Percentiles rank a stretch among this genome's conserved stretches.
Conservation (phyloP, 805 yeast species). For the Suhomyces kilbournensis region DNA sequence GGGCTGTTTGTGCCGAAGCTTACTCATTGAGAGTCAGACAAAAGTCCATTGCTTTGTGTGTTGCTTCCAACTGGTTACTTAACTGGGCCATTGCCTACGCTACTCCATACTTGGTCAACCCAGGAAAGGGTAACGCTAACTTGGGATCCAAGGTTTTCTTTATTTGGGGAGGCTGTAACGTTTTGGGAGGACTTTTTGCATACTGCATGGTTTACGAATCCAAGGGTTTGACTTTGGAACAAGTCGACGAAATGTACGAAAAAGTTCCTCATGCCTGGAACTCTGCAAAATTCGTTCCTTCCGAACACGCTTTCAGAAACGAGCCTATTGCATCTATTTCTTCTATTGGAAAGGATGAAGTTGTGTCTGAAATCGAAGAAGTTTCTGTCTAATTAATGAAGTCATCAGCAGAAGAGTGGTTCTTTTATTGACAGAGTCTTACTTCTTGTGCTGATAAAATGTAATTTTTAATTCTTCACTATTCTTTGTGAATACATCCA, state of each 20-base stretch:
- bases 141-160: slow-evolving; percentile 41
- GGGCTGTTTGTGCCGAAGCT: slow-evolving; percentile 39
- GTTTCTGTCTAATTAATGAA: slow-evolving; percentile 15
- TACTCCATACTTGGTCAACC: slow-evolving; percentile 41
- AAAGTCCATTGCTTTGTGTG: slow-evolving; percentile 38
- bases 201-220: slow-evolving; percentile 37
- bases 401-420: neutral
- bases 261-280: slow-evolving; percentile 32
- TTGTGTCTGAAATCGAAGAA: slow-evolving; percentile 26
- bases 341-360: slow-evolving; percentile 22
- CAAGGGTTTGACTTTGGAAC: slow-evolving; percentile 41
- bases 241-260: slow-evolving; percentile 40
- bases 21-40: slow-evolving; percentile 38
- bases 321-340: slow-evolving; percentile 13
- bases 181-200: slow-evolving; percentile 31
- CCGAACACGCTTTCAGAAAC: slow-evolving; percentile 35
- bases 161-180: slow-evolving; percentile 43
- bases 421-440: too few species aligned
- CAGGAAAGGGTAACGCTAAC: slow-evolving; percentile 38
- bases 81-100: slow-evolving; percentile 42
- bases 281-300: slow-evolving; percentile 30
- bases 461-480: slow-evolving; percentile 1
- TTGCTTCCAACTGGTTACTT: slow-evolving; percentile 43
- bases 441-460: neutral
- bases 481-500: slow-evolving; percentile 1